Evolutionary conservation across 345 rosid species (phyloP).

Genomic region (Acer campestre): DNA sequence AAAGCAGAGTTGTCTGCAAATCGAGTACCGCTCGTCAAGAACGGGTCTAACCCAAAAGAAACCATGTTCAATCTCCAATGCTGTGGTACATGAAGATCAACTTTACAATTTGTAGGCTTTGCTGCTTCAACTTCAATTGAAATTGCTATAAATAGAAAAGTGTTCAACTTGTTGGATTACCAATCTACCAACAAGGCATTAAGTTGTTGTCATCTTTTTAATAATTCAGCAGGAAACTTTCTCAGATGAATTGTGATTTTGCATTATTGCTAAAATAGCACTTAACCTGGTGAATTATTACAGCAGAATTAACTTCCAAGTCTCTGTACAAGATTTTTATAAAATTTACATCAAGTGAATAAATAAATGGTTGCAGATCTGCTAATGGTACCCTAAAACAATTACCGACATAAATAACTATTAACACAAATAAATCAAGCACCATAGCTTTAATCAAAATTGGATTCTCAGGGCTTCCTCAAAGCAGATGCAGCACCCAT

Average conservation of each 20-base stretch:
- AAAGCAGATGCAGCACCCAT: constrained; percentile 98
- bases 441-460: neutral
- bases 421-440: constrained; percentile 12
- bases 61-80: constrained; percentile 42
- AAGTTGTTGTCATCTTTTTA: no score
- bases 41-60: constrained; percentile 33
- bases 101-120: no score
- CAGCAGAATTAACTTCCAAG: neutral
- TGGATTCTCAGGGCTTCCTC: constrained; percentile 69
- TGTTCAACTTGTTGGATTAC: neutral
- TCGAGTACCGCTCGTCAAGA: constrained; percentile 64
- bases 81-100: constrained; percentile 38
- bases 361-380: constrained; percentile 23
- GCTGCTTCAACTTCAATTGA: no score
- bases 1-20: constrained; percentile 57
- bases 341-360: constrained; percentile 35
- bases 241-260: neutral
- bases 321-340: neutral
- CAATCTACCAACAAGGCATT: neutral
- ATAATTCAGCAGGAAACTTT: neutral
- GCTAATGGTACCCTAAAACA: constrained; percentile 9
- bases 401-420: constrained; percentile 3
- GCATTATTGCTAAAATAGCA: neutral
- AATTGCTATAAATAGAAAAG: no score
- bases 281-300: neutral